Base-by-base conservation (phyloP, 2,329 filamentous ascomycete genomes). In the Aspergillus vadensis region DNA sequence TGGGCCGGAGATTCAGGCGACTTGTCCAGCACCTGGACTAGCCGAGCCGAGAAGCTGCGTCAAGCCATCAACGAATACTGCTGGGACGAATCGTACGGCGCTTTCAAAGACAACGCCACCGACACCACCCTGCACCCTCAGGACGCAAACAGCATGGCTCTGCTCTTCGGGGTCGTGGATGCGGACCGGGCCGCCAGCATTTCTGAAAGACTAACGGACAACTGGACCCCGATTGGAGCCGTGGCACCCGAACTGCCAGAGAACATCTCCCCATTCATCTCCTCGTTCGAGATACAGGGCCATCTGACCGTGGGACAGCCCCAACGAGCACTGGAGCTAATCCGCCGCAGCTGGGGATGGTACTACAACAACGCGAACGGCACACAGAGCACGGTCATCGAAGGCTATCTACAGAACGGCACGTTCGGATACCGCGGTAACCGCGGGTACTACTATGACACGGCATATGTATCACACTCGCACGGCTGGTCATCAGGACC, bases 341-440 rank as follows among this genome's bases (percentile, higher is more conserved):
- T 88, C 32, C 81, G 84, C 5, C 74, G 75, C 8, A 79, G 77
- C 52, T 88, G 86, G 86, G 86, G 85, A 10, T 86, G 84, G 83
- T 87, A 87, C 65, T 72, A 86, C 15, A 77, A 81, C 60, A 80
- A 86, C 60, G 78, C 81, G 1, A 82, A 85, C 63, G 84, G 84
- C n/a, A 87, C 85, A 0, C 76, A 81, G 58, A 83, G 80, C 44
- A 88, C 86, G 0, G 80, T 85, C 19, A 80, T 87, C 25, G 86
- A 88, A 70, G 86, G 85, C 0, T 87, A 86, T 60, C 76, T 85
- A 1, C 71, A 70, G 0, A 80, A 88, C 63, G 85, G 84, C 3
- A 81, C 77, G 0, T 89, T 85, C 63, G 83, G 81, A 2, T 89
- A 88, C 67, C 78, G 85, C 2, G 77, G 75, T 32, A 74, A 80